Percentiles rank a stretch among this genome's conserved stretches.
Conservation (phyloP, 2,329 filamentous ascomycete genomes). For the Thelonectria olida region DNA sequence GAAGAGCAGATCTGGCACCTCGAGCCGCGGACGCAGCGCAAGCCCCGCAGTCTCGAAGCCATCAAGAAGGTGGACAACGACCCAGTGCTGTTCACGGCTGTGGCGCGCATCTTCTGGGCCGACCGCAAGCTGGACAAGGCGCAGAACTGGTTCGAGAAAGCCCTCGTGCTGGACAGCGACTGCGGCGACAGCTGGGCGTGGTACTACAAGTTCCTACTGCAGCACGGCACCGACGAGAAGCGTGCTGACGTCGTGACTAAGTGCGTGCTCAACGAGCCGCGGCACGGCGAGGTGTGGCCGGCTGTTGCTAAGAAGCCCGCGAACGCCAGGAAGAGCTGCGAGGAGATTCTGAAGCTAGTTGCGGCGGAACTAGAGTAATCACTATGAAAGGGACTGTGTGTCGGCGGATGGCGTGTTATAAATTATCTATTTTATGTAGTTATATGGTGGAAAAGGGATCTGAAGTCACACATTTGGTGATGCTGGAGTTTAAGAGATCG, state of each 20-base stretch:
- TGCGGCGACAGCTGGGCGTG: constrained; percentile 95
- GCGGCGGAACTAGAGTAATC: constrained; percentile 57
- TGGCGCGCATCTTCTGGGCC: constrained; percentile 95
- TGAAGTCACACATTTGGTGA: no score
- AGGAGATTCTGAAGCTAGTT: constrained; percentile 86
- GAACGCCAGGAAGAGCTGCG: constrained; percentile 77
- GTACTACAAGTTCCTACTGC: constrained; percentile 93
- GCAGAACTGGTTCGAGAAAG: constrained; percentile 97
- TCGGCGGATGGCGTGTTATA: not conserved
- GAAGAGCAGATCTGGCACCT: constrained; percentile 95
- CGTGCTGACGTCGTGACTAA: constrained; percentile 83
- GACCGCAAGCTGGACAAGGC: constrained; percentile 94
- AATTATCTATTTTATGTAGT: constrained; percentile 2
- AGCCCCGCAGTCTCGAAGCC: constrained; percentile 89
- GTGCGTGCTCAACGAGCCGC: constrained; percentile 84
- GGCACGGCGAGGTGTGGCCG: constrained; percentile 94
- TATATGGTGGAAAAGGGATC: no score
- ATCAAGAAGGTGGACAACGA: constrained; percentile 98
- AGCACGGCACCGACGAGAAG: constrained; percentile 97
- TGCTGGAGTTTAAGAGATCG: constrained; percentile 10
- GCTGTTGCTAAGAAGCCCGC: constrained; percentile 83
- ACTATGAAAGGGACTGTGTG: not conserved
- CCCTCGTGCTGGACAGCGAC: constrained; percentile 86
- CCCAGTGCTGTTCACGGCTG: constrained; percentile 86
- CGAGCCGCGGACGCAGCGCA: constrained; percentile 89